Evolutionary conservation across 2,329 filamentous ascomycete genomes (phyloP).

Genomic region (Colletotrichum tropicale): DNA sequence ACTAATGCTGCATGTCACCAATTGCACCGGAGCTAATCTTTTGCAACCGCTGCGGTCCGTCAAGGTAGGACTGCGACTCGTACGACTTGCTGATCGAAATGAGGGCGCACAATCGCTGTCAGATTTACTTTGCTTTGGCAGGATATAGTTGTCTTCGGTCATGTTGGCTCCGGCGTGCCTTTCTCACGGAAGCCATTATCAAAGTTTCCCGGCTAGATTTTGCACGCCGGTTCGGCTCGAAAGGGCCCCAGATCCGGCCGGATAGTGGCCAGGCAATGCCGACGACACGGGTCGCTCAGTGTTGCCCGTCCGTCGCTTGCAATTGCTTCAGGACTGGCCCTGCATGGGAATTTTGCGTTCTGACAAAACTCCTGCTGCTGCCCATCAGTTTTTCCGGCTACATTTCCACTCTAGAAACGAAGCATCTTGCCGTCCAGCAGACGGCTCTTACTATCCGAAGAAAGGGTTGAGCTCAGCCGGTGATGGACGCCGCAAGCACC

Average conservation of each 20-base stretch:
- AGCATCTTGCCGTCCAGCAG: not conserved
- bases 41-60: not conserved
- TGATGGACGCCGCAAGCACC: not conserved
- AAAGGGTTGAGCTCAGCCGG: not conserved
- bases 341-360: not conserved
- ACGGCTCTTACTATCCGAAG: not conserved
- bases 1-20: constrained; percentile 21
- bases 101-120: constrained; percentile 1
- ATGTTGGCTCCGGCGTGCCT: not conserved
- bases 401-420: not conserved
- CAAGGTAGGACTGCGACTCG: constrained; percentile 9
- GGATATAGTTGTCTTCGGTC: not conserved
- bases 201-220: not conserved
- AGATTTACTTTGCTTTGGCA: not conserved
- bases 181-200: not conserved
- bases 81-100: constrained; percentile 11
- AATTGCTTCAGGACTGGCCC: not conserved
- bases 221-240: not conserved
- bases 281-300: not conserved
- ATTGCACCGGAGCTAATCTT: constrained; percentile 10
- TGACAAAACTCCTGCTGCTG: not conserved
- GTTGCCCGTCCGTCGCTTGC: not conserved
- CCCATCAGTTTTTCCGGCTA: not conserved
- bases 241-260: not conserved
- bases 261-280: not conserved